Evolutionary conservation across 805 yeast species (phyloP).

Genomic region (Millerozyma acaciae): DNA sequence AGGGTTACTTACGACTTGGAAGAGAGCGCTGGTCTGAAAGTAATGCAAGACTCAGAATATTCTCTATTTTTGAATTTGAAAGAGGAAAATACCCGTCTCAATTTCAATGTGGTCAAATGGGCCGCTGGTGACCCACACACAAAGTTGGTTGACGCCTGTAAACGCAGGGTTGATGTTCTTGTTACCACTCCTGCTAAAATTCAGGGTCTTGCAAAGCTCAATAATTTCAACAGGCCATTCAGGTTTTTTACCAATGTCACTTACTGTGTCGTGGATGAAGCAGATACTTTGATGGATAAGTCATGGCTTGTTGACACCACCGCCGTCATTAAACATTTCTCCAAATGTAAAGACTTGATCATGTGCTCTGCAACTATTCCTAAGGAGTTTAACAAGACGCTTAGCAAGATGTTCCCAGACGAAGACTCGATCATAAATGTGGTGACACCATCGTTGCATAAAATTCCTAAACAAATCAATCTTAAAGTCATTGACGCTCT

Average conservation of each 20-base stretch:
- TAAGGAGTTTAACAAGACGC: slow-evolving; percentile 60
- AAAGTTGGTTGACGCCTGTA: slow-evolving; percentile 46
- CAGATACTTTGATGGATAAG: slow-evolving; percentile 85
- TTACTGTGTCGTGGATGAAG: slow-evolving; percentile 82
- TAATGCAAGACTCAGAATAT: slow-evolving; percentile 17
- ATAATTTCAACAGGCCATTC: slow-evolving; percentile 27
- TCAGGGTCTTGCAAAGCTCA: slow-evolving; percentile 34
- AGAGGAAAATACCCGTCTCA: slow-evolving; percentile 26
- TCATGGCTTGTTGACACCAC: slow-evolving; percentile 71
- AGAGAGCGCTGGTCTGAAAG: slow-evolving; percentile 9
- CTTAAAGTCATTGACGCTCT: slow-evolving; percentile 74
- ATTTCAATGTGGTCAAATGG: slow-evolving; percentile 54
- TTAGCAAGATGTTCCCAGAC: slow-evolving; percentile 58
- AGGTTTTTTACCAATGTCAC: slow-evolving; percentile 43
- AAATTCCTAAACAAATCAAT: slow-evolving; percentile 71
- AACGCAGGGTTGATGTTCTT: slow-evolving; percentile 65
- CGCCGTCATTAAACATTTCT: slow-evolving; percentile 47
- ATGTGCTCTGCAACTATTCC: slow-evolving; percentile 93
- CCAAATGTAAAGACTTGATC: slow-evolving; percentile 56
- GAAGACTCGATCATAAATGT: slow-evolving; percentile 50
- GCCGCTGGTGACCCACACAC: slow-evolving; percentile 54
- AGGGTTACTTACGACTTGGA: slow-evolving; percentile 18
- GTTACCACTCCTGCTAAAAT: slow-evolving; percentile 85
- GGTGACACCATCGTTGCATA: slow-evolving; percentile 79
- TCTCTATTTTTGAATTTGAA: slow-evolving; percentile 19